phyloP scores from a whole-genome alignment of 2,329 filamentous ascomycete genomes.

The Akanthomyces muscarius region DNA sequence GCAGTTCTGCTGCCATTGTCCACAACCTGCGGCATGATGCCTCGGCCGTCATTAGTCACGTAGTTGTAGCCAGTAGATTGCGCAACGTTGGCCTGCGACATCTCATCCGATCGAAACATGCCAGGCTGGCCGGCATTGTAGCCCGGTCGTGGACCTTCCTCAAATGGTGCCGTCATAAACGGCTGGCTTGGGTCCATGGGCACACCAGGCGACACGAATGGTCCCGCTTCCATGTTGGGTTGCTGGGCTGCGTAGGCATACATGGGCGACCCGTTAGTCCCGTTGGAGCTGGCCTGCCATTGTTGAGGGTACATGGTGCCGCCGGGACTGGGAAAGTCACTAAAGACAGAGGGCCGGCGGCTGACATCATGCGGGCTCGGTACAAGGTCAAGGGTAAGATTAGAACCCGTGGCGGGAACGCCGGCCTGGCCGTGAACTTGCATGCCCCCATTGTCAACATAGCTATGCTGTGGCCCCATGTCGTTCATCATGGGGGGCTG shows the following conservation, averaged over 20 bases:
- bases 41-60: constrained; percentile 31
- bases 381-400: constrained; percentile 44
- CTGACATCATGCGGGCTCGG: constrained; percentile 41
- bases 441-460: constrained; percentile 36
- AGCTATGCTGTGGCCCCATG: constrained; percentile 38
- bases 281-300: constrained; percentile 43
- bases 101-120: constrained; percentile 32
- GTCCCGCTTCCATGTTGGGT: constrained; percentile 26
- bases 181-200: constrained; percentile 31
- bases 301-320: constrained; percentile 38
- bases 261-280: constrained; percentile 38
- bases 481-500: constrained; percentile 42
- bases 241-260: constrained; percentile 45
- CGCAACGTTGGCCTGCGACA: constrained; percentile 28
- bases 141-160: constrained; percentile 30
- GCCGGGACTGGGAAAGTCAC: constrained; percentile 43
- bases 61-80: constrained; percentile 34
- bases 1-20: constrained; percentile 28
- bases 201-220: constrained; percentile 31
- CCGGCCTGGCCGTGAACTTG: constrained; percentile 32
- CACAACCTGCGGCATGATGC: constrained; percentile 27
- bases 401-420: constrained; percentile 32
- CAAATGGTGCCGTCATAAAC: constrained; percentile 34
- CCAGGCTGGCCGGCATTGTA: constrained; percentile 30
- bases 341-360: constrained; percentile 43